These are phyloP conservation scores for Colletotrichum sp. DNA, from an alignment of 2,329 filamentous ascomycete genomes.

Conservation along the genomic window DNA sequence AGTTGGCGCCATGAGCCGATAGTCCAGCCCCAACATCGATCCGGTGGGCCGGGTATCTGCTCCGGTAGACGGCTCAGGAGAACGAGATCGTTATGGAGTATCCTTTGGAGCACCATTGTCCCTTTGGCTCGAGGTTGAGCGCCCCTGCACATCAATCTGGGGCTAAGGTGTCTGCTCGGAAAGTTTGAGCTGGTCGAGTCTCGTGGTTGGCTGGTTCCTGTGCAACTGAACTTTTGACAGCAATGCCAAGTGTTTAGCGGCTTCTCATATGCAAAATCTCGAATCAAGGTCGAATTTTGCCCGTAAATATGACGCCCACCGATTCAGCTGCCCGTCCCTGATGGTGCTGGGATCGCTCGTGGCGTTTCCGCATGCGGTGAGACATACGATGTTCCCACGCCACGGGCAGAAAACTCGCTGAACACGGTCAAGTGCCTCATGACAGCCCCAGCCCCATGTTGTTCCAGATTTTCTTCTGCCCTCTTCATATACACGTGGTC, in stretches of 20 bases:
- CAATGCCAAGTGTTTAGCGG: neutral
- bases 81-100: neutral
- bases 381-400: neutral
- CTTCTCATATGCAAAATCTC: neutral
- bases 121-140: neutral
- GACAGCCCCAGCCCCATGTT: neutral
- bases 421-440: neutral
- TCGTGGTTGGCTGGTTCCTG: neutral
- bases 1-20: neutral
- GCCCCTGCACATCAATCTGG: neutral
- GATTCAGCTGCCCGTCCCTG: neutral
- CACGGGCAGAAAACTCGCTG: neutral
- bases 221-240: neutral
- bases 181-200: neutral
- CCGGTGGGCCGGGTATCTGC: neutral
- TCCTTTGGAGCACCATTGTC: neutral
- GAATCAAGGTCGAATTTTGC: neutral
- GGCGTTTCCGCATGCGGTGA: conserved; percentile 3
- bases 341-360: neutral
- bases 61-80: neutral
- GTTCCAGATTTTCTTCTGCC: neutral
- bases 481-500: neutral
- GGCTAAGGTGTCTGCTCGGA: neutral
- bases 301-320: neutral
- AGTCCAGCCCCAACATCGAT: neutral